phyloP scores from a whole-genome alignment of 1,284 basidiomycete genomes.

The Tylopilus orsonianus region DNA sequence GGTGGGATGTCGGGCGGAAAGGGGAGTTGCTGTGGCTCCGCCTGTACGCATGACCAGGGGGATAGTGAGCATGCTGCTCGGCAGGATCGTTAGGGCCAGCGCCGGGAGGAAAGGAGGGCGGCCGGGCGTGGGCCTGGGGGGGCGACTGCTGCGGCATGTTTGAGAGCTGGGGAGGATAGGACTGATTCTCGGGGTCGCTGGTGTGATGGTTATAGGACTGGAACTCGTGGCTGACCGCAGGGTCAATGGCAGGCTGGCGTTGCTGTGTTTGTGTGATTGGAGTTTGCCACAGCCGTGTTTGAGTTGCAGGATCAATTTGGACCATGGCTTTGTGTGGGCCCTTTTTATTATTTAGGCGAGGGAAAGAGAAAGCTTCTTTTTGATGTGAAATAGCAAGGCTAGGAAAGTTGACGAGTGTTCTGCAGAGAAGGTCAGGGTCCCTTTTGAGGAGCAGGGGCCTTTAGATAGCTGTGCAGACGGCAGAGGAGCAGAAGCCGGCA shows the following conservation, averaged over 20 bases:
- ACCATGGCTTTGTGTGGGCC: slow-evolving; percentile 30
- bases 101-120: slow-evolving; percentile 34
- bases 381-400: slow-evolving; percentile 33
- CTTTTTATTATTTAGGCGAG: slow-evolving; percentile 40
- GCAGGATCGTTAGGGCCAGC: slow-evolving; percentile 36
- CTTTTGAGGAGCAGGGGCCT: no score
- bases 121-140: slow-evolving; percentile 26
- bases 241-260: slow-evolving; percentile 35
- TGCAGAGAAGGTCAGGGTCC: slow-evolving; percentile 24
- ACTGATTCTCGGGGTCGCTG: slow-evolving; percentile 26
- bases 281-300: slow-evolving; percentile 36
- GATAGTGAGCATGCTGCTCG: slow-evolving; percentile 34
- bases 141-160: slow-evolving; percentile 32
- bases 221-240: slow-evolving; percentile 35
- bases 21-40: slow-evolving; percentile 39
- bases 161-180: slow-evolving; percentile 26
- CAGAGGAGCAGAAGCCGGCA: slow-evolving; percentile 14
- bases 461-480: no score
- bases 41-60: slow-evolving; percentile 34
- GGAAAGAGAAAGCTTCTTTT: slow-evolving; percentile 35
- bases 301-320: slow-evolving; percentile 30
- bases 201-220: slow-evolving; percentile 32
- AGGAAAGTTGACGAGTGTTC: slow-evolving; percentile 32
- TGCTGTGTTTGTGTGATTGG: slow-evolving; percentile 35
- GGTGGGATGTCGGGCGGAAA: slow-evolving; percentile 35